Evolutionary conservation across 176 grass and related monocot genomes (phyloP).

Genomic region (Poa annua): DNA sequence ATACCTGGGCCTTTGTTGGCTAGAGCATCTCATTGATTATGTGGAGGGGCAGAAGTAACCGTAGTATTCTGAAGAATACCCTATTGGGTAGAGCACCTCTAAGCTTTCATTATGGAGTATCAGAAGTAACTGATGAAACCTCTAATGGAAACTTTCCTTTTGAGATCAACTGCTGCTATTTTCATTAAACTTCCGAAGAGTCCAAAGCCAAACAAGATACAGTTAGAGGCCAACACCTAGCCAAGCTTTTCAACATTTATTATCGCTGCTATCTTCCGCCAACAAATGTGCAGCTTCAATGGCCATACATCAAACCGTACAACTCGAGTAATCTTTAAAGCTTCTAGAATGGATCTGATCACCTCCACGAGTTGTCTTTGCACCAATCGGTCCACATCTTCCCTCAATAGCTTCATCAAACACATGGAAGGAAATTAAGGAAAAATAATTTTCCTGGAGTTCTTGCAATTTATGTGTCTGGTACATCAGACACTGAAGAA

Average conservation of each 20-base stretch:
- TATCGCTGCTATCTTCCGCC: no score
- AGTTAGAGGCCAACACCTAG: no score
- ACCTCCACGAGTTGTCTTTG: no score
- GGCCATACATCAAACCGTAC: no score
- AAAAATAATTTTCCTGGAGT: constrained; percentile 38
- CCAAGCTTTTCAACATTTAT: no score
- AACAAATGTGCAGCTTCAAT: no score
- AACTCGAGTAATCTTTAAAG: no score
- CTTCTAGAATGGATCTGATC: no score
- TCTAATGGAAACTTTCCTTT: constrained; percentile 27
- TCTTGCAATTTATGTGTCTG: constrained; percentile 43
- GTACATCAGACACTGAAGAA: constrained; percentile 29
- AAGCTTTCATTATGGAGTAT: constrained; percentile 35
- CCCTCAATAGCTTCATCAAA: constrained; percentile 19
- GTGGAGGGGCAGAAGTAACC: constrained; percentile 37
- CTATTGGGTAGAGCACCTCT: constrained; percentile 28
- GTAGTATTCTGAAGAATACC: constrained; percentile 39
- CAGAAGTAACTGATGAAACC: constrained; percentile 38
- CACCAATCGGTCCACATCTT: no score
- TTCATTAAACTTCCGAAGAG: no score
- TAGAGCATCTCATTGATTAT: constrained; percentile 41
- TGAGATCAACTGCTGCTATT: no score
- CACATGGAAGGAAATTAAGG: constrained; percentile 28
- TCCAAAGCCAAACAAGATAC: no score
- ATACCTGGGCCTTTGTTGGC: constrained; percentile 39